phyloP scores from a whole-genome alignment of 257 asterid species.

The Cordia subcordata region DNA sequence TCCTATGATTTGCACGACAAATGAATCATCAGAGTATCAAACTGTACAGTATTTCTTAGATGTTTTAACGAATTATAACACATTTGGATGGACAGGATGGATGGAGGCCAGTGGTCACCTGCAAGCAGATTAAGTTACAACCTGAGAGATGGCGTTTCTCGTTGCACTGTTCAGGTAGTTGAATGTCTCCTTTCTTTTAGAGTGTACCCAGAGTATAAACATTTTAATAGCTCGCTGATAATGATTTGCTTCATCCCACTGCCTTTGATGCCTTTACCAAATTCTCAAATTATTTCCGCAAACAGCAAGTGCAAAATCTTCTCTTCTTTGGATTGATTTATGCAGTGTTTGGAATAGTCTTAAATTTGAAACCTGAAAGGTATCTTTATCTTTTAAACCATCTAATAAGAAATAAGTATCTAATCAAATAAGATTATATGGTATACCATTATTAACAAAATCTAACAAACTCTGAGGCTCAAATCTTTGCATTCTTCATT shows the following conservation, averaged over 20 bases:
- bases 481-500: not conserved
- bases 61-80: not conserved
- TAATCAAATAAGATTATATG: not conserved
- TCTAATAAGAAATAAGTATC: too few species aligned
- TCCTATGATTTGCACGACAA: not conserved
- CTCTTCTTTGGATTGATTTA: too few species aligned
- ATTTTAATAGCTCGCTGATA: too few species aligned
- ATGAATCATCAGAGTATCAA: not conserved
- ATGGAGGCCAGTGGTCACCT: slow-evolving; percentile 34
- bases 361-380: too few species aligned
- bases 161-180: slow-evolving; percentile 40
- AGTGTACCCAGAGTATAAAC: not conserved
- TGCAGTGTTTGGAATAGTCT: too few species aligned
- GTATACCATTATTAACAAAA: too few species aligned
- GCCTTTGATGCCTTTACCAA: too few species aligned
- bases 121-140: slow-evolving; percentile 38
- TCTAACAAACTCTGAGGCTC: not conserved
- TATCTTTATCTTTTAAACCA: too few species aligned
- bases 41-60: not conserved
- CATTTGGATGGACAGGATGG: slow-evolving; percentile 27
- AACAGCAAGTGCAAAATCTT: too few species aligned
- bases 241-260: too few species aligned
- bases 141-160: slow-evolving; percentile 32
- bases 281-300: not conserved
- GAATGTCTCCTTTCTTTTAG: not conserved